These are phyloP conservation scores for Hebeloma cylindrosporum DNA, from an alignment of 768 basidiomycete species.

Conservation along the genomic window DNA sequence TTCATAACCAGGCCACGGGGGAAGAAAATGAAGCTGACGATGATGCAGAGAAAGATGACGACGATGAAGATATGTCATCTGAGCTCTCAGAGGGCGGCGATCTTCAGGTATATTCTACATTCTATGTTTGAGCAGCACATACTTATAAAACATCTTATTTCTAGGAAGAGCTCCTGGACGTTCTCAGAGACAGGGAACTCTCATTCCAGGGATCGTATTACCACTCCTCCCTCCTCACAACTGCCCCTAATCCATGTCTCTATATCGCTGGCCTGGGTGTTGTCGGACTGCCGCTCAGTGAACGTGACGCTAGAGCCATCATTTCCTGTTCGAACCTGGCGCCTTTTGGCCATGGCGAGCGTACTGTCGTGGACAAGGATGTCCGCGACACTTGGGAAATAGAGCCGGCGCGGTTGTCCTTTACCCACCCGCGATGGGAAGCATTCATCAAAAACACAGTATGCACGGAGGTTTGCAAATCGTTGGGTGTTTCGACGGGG, in stretches of 20 bases:
- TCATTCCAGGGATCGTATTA: constrained; percentile 36
- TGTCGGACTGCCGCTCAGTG: constrained; percentile 43
- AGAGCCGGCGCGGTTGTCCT: constrained; percentile 37
- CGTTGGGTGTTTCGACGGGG: constrained; percentile 35
- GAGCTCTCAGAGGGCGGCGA: constrained; percentile 4
- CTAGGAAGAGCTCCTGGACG: constrained; percentile 32
- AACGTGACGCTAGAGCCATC: constrained; percentile 38
- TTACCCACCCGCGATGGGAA: constrained; percentile 43
- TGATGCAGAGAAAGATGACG: background rate
- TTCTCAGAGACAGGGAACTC: constrained; percentile 26
- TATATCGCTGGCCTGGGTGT: constrained; percentile 38
- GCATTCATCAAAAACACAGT: constrained; percentile 31
- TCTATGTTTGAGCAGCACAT: background rate
- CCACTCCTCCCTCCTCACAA: constrained; percentile 19
- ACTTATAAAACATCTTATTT: background rate
- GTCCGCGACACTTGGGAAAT: constrained; percentile 56
- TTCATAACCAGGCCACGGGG: too few relatives aligned
- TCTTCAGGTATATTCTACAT: background rate
- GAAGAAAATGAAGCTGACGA: background rate
- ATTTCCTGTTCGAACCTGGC: constrained; percentile 37
- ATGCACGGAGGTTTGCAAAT: constrained; percentile 30
- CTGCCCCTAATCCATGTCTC: constrained; percentile 43
- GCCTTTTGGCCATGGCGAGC: constrained; percentile 45
- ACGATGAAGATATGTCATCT: constrained; percentile 2
- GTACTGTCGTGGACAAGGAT: constrained; percentile 41